Evolutionary conservation across 2,329 filamentous ascomycete species (phyloP).

Genomic region (Xylaria multiplex): DNA sequence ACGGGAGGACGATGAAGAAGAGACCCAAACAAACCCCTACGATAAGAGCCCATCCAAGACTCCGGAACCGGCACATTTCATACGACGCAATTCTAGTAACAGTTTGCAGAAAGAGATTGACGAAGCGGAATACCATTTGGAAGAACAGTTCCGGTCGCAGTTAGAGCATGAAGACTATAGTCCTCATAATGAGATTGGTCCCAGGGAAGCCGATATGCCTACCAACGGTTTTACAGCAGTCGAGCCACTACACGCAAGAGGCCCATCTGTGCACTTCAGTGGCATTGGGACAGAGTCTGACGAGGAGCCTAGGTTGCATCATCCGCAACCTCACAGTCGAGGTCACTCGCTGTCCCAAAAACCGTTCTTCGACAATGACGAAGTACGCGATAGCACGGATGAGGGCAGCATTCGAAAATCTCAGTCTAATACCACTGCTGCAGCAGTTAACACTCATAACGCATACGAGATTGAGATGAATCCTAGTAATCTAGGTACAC

Average conservation of each 20-base stretch:
- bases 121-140: conserved; percentile 85
- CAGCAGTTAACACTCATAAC: conserved; percentile 58
- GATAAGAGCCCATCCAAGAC: conserved; percentile 65
- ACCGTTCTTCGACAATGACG: conserved; percentile 68
- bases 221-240: conserved; percentile 36
- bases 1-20: conserved; percentile 78
- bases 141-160: conserved; percentile 81
- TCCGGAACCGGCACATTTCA: conserved; percentile 59
- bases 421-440: conserved; percentile 53
- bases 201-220: conserved; percentile 44
- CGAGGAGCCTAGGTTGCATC: conserved; percentile 70
- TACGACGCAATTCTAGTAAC: conserved; percentile 76
- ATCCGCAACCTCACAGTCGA: conserved; percentile 78
- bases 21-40: conserved; percentile 55
- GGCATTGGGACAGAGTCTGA: conserved; percentile 64
- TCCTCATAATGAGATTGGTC: conserved; percentile 63
- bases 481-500: conserved; percentile 76
- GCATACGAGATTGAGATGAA: conserved; percentile 77
- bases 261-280: conserved; percentile 61
- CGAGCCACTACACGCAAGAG: conserved; percentile 52
- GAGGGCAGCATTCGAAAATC: conserved; percentile 53
- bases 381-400: conserved; percentile 53
- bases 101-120: conserved; percentile 86
- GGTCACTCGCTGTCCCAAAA: conserved; percentile 76
- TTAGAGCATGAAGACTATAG: conserved; percentile 82